Evolutionary conservation across 208 protist genomes (phyloP).

Genomic region (Naegleria lovaniensis): DNA sequence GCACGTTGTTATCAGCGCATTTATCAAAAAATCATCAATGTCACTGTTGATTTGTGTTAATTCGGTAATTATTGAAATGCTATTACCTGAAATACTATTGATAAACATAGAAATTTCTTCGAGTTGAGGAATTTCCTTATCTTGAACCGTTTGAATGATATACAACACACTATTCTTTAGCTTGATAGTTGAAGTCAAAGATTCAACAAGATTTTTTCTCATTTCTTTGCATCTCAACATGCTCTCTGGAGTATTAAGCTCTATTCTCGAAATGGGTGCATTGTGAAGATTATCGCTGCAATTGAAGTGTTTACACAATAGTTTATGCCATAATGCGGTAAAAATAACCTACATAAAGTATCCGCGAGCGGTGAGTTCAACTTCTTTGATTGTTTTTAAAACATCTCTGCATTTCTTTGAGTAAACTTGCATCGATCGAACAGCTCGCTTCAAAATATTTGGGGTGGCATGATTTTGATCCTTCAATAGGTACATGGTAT

Average conservation of each 20-base stretch:
- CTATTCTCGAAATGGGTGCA: neutral
- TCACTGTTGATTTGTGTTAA: neutral
- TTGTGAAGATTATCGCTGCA: neutral
- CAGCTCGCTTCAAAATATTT: neutral
- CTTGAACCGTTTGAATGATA: neutral
- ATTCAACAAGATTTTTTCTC: neutral
- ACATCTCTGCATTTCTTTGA: neutral
- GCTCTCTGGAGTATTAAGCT: neutral
- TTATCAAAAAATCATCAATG: neutral
- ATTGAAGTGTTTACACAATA: no score
- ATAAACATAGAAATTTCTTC: neutral
- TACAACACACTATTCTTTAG: neutral
- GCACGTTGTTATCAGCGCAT: neutral
- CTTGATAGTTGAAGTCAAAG: neutral
- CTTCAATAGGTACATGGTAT: neutral
- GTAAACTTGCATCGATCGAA: neutral
- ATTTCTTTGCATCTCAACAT: neutral
- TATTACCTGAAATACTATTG: neutral
- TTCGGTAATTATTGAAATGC: neutral
- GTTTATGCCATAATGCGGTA: no score
- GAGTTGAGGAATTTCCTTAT: neutral
- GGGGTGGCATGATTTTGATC: neutral
- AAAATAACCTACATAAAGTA: neutral
- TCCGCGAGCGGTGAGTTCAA: neutral
- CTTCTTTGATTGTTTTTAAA: neutral